Evolutionary conservation across 345 rosid species (phyloP), one percentile per base, ranked within the genome.

Genomic region (Sonneratia alba): DNA sequence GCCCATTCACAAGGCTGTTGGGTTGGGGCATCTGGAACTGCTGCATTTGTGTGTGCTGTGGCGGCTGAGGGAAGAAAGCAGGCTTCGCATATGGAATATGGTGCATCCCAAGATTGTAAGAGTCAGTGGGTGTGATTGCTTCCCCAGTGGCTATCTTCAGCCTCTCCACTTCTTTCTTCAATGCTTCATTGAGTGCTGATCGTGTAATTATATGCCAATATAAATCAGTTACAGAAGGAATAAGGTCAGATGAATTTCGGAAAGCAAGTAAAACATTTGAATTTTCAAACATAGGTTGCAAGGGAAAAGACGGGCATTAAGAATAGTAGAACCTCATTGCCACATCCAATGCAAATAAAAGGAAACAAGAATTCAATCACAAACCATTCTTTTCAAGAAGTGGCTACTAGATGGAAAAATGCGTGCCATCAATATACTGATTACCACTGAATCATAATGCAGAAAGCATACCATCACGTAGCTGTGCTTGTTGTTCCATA

Each of bases 161-260:
- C 84, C 98, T 90, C 79, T 91, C 93, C 1, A 94, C 93, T 86
- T 94, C 98, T 81, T 91, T 94, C 86, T 87, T 91, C 71, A 94
- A 84, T 15, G 95, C 88, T n/a, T 91, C 97, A 36, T 90, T 94
- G 75, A 94, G 78, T 72, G 97, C 96, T 94, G 85, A 16, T 34
- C 49, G 37, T 15, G 45, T 63, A 24, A 38, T 45, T 13, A 68
- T 43, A 45, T 12, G 0, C 36, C 70, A 68, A 42, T 10, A 4
- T 5, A 22, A 45, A 15, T 11, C 36, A 9, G 36, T 42, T 67
- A 49, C 27, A 21, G 62, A 56, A 56, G 27, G 32, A 27, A 27
- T 27, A 27, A 56, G 9, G 27, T 21, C 9, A 21, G 24, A 56
- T 21, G 24, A 56, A 7, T 14, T 45, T 45, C 49, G 49, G 10